phyloP scores from a whole-genome alignment of 176 grass and related monocot genomes.

The Poa pratensis region DNA sequence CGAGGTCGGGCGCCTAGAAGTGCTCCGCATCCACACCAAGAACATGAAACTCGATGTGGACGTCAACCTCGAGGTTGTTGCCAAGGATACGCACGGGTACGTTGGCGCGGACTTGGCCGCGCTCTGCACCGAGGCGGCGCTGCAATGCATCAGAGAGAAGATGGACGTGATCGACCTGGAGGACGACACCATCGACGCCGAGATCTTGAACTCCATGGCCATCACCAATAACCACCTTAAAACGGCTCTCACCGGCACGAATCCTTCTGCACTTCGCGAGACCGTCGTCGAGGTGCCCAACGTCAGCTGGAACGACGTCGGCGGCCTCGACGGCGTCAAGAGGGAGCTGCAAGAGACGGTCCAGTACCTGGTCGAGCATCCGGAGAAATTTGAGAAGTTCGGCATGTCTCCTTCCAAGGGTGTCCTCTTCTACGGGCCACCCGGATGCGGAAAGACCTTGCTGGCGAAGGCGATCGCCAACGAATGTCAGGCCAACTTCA shows the following conservation, averaged over 20 bases:
- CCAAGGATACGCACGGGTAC: constrained; percentile 67
- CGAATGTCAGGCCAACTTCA: constrained; percentile 77
- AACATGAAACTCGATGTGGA: constrained; percentile 53
- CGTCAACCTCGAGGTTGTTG: constrained; percentile 55
- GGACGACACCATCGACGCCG: constrained; percentile 59
- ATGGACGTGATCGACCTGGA: constrained; percentile 79
- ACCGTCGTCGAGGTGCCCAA: constrained; percentile 74
- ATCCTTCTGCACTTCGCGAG: constrained; percentile 69
- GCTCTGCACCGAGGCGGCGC: constrained; percentile 64
- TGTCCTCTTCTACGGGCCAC: constrained; percentile 71
- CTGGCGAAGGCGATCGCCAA: constrained; percentile 72
- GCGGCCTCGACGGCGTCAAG: constrained; percentile 70
- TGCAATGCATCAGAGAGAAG: constrained; percentile 76
- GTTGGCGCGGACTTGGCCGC: constrained; percentile 63
- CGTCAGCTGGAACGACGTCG: constrained; percentile 63
- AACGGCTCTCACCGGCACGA: constrained; percentile 54
- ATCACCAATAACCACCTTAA: constrained; percentile 72
- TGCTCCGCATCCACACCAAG: constrained; percentile 60
- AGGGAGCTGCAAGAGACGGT: constrained; percentile 70
- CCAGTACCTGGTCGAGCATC: constrained; percentile 71
- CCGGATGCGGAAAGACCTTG: constrained; percentile 64
- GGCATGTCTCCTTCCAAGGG: constrained; percentile 71
- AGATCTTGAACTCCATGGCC: constrained; percentile 64
- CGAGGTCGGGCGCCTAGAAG: constrained; percentile 61
- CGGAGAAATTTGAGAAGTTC: constrained; percentile 71